These are phyloP conservation scores for Scheffersomyces lignicola DNA, from an alignment of 1,139 yeast species.

Conservation along the genomic window DNA sequence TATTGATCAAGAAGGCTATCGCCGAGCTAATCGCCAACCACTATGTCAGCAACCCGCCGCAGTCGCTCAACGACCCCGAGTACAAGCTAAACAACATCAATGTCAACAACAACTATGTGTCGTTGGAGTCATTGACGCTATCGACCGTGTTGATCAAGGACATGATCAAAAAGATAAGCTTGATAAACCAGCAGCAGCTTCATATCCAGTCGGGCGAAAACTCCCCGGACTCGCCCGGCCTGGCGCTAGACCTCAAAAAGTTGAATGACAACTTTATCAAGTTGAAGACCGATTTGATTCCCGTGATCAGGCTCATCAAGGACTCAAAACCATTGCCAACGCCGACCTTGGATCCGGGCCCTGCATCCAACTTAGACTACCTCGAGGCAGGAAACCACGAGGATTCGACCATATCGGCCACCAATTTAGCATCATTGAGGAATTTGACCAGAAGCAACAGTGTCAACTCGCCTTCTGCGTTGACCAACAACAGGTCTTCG, in stretches of 20 bases:
- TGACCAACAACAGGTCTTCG: background rate
- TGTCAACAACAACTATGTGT: conserved; percentile 34
- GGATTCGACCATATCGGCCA: conserved; percentile 1
- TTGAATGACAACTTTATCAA: conserved; percentile 50
- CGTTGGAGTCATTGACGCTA: conserved; percentile 34
- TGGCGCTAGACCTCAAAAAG: conserved; percentile 32
- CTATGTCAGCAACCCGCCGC: conserved; percentile 30
- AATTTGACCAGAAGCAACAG: conserved; percentile 16
- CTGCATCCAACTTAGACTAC: conserved; percentile 28
- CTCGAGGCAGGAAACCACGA: background rate
- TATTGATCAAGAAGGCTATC: conserved; percentile 50
- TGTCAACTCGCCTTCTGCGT: conserved; percentile 6
- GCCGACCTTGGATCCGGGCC: conserved; percentile 48
- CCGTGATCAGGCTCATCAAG: conserved; percentile 50
- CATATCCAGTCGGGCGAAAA: conserved; percentile 3
- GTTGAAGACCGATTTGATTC: conserved; percentile 53
- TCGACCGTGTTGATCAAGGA: conserved; percentile 39
- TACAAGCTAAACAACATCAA: conserved; percentile 28
- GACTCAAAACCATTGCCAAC: conserved; percentile 60
- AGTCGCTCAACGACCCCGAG: conserved; percentile 31
- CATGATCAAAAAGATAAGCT: conserved; percentile 29
- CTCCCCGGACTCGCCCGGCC: conserved; percentile 24
- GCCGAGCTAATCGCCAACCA: conserved; percentile 43
- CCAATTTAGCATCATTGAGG: background rate
- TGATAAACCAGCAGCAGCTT: conserved; percentile 14